phyloP scores from a whole-genome alignment of 345 rosid genomes.

The thale cress (Arabidopsis thaliana) region DNA sequence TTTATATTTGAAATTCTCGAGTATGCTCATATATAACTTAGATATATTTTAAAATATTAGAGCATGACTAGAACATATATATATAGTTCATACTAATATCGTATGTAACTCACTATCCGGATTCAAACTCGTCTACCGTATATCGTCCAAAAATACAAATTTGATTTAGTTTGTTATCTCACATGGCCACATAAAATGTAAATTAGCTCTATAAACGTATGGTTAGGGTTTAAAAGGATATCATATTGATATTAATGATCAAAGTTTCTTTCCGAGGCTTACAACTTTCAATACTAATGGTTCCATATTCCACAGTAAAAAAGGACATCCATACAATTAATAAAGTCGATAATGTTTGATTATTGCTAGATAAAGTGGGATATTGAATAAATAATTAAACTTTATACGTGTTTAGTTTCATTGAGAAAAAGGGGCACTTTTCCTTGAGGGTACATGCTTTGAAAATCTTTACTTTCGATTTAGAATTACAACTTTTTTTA shows the following conservation, averaged over 20 bases:
- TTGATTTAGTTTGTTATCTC: not conserved
- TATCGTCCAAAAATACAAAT: not conserved
- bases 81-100: not conserved
- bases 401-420: slow-evolving; percentile 50
- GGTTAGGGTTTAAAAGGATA: slow-evolving; percentile 2
- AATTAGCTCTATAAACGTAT: slow-evolving; percentile 2
- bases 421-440: slow-evolving; percentile 54
- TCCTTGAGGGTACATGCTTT: slow-evolving; percentile 60
- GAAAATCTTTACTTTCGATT: slow-evolving; percentile 51
- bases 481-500: slow-evolving; percentile 17
- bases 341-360: slow-evolving; percentile 19
- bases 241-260: slow-evolving; percentile 3
- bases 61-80: not conserved
- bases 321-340: slow-evolving; percentile 13
- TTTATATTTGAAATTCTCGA: slow-evolving; percentile 39
- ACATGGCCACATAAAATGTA: slow-evolving; percentile 5
- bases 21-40: slow-evolving; percentile 9
- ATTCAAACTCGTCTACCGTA: not conserved
- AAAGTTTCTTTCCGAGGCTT: slow-evolving; percentile 23
- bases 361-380: slow-evolving; percentile 42
- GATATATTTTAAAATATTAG: not conserved
- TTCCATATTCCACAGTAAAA: slow-evolving; percentile 18
- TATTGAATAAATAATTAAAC: slow-evolving; percentile 43
- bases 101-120: not conserved
- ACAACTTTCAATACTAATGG: slow-evolving; percentile 15